phyloP scores from a whole-genome alignment of 371 early-diverging fungal species.

The Dichotomocladium elegans region DNA sequence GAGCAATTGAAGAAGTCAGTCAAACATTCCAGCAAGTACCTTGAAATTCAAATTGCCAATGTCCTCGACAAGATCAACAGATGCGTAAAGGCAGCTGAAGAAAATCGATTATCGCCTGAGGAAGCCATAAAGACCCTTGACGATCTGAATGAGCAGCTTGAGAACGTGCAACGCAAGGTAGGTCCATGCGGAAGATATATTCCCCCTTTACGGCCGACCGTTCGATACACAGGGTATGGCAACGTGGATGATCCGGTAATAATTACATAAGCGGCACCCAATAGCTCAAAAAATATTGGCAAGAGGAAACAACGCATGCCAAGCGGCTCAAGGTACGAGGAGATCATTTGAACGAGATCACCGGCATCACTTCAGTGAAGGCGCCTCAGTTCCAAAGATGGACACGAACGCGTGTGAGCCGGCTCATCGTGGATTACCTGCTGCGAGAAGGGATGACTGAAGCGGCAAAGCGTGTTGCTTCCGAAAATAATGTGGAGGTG shows the following conservation, averaged over 20 bases:
- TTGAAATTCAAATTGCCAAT: constrained; percentile 73
- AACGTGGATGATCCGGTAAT: background rate
- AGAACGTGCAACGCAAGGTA: constrained; percentile 74
- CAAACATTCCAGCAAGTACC: constrained; percentile 73
- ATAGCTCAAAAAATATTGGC: constrained; percentile 68
- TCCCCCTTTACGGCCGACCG: no score
- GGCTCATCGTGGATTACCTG: constrained; percentile 91
- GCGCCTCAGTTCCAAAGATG: constrained; percentile 73
- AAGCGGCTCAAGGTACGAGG: constrained; percentile 70
- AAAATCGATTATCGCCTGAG: constrained; percentile 31
- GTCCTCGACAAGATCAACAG: constrained; percentile 43
- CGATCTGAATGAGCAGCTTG: constrained; percentile 59
- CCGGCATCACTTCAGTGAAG: constrained; percentile 54
- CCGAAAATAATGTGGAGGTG: constrained; percentile 64
- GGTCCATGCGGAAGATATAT: background rate
- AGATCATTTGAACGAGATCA: constrained; percentile 70
- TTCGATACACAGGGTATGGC: no score
- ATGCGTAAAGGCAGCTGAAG: constrained; percentile 25
- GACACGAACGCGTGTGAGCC: constrained; percentile 78
- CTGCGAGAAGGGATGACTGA: constrained; percentile 77
- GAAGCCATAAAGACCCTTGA: constrained; percentile 57
- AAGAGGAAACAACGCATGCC: constrained; percentile 68
- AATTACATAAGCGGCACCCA: background rate
- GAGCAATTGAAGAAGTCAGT: constrained; percentile 85
- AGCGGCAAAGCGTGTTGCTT: constrained; percentile 72